phyloP scores from a whole-genome alignment of 352 stramenopile species.

The Globisporangium cylindrosporum region DNA sequence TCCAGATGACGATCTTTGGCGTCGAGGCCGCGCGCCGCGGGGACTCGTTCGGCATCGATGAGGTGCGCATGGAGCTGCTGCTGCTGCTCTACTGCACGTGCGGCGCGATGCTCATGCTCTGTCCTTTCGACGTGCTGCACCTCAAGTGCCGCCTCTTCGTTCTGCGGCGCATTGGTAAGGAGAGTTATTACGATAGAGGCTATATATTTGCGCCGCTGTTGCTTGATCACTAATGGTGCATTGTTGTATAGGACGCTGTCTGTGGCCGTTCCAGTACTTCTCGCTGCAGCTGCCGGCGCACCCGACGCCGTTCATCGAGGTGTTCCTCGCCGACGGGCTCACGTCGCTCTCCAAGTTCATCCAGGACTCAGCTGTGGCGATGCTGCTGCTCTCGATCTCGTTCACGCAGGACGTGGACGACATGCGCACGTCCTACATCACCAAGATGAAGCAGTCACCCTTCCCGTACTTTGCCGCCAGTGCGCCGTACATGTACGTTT shows the following conservation, averaged over 20 bases:
- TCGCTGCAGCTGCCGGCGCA: conserved; percentile 47
- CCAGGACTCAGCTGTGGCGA: conserved; percentile 59
- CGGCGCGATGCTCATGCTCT: conserved; percentile 46
- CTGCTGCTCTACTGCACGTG: conserved; percentile 59
- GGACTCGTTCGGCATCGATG: conserved; percentile 43
- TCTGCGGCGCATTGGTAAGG: conserved; percentile 41
- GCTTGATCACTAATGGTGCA: not conserved
- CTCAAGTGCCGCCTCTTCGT: conserved; percentile 66
- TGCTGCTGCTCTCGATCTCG: conserved; percentile 61
- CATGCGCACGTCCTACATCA: conserved; percentile 49
- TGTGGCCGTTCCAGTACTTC: conserved; percentile 71
- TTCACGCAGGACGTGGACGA: conserved; percentile 44
- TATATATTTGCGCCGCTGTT: no score
- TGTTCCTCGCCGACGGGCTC: conserved; percentile 78
- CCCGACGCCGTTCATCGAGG: conserved; percentile 70
- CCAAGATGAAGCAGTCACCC: conserved; percentile 71
- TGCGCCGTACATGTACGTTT: conserved; percentile 62
- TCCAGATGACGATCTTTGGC: conserved; percentile 61
- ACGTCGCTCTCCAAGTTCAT: conserved; percentile 86
- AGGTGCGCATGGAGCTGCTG: conserved; percentile 65
- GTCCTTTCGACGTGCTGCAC: conserved; percentile 65
- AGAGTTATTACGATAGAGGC: not conserved
- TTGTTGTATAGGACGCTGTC: conserved; percentile 25
- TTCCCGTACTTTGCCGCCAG: conserved; percentile 72
- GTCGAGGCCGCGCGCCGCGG: conserved; percentile 38